These are phyloP conservation scores for Xylariaceae sp. DNA, from an alignment of 2,329 filamentous ascomycete species.

Conservation along the genomic window DNA sequence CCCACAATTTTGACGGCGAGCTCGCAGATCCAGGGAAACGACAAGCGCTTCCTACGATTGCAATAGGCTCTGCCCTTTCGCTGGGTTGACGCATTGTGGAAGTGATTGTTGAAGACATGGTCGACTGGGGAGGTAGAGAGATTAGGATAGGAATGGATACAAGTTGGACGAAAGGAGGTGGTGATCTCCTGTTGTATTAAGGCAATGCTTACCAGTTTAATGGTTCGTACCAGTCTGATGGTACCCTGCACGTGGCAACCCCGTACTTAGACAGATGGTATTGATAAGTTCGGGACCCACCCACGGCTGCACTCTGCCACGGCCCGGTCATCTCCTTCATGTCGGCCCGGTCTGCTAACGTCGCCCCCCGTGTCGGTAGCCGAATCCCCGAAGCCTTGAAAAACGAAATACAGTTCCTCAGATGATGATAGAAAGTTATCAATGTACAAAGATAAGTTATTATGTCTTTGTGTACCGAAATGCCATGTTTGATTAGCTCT, in stretches of 20 bases:
- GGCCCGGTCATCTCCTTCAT: not conserved
- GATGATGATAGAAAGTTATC: not conserved
- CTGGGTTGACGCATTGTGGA: not conserved
- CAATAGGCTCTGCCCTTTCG: slow-evolving; percentile 22
- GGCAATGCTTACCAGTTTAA: not conserved
- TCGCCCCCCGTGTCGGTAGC: not conserved
- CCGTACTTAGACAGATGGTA: not conserved
- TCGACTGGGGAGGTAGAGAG: not conserved
- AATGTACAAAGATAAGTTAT: not conserved
- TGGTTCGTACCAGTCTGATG: not conserved
- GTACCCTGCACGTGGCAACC: not conserved
- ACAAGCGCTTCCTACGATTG: slow-evolving; percentile 26
- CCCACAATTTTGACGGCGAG: slow-evolving; percentile 23
- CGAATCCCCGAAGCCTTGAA: not conserved
- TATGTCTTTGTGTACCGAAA: not conserved
- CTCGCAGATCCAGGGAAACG: slow-evolving; percentile 22
- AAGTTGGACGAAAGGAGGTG: not conserved
- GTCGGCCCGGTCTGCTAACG: not conserved
- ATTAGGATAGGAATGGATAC: not conserved
- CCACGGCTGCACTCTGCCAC: not conserved
- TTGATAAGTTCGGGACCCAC: not conserved
- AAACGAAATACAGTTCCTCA: not conserved
- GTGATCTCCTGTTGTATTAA: not conserved
- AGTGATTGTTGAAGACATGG: not conserved
- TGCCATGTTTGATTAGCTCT: not conserved